Base-by-base conservation (phyloP, 306 rosid genomes). In the Medicago ruthenica region DNA sequence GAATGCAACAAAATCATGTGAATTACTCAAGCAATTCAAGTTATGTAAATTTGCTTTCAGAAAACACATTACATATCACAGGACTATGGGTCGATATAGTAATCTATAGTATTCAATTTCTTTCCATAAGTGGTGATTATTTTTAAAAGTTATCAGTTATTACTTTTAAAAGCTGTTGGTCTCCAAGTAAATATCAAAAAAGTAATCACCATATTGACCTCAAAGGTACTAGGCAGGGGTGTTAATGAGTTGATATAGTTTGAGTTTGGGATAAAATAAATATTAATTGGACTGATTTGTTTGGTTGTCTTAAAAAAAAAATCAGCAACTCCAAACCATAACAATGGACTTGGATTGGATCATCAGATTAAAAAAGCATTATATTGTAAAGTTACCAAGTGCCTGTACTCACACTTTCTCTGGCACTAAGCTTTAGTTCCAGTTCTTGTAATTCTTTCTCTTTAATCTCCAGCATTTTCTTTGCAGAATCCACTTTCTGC, bases 351-450 rank as follows among this genome's bases (percentile, higher is more conserved):
- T 58, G 64, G 64, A 11, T 58, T 5, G n/a, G 64, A 22, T 5
- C 7, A 21, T 58, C 39, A 21, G 8, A 58, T 58, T 58, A 22
- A 58, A 14, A 57, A 58, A 21, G 5, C 7, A 55, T 18, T 53
- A 45, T 34, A 77, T 67, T 22, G 15, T 53, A 64, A 36, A 70
- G 76, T 27, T 42, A 68, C 24, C 42, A 37, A 47, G 80, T 6
- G 44, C 20, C 75, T 4, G 11, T 40, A 90, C 96, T 81, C 83
- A 90, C 99, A 51, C 60, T 89, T 90, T 95, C 97, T 80, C 90
- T 88, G 73, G 80, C 81, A 76, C 66, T 82, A 62, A 95, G 92
- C 62, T 90, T 87, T 72, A 78, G 79, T 79, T 95, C 96, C 82
- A 81, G 47, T 24, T 67, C 85, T 65, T 31, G 86, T 41, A 95